Evolutionary conservation across 352 stramenopile genomes (phyloP).

Genomic region (Globisporangium nagaii): DNA sequence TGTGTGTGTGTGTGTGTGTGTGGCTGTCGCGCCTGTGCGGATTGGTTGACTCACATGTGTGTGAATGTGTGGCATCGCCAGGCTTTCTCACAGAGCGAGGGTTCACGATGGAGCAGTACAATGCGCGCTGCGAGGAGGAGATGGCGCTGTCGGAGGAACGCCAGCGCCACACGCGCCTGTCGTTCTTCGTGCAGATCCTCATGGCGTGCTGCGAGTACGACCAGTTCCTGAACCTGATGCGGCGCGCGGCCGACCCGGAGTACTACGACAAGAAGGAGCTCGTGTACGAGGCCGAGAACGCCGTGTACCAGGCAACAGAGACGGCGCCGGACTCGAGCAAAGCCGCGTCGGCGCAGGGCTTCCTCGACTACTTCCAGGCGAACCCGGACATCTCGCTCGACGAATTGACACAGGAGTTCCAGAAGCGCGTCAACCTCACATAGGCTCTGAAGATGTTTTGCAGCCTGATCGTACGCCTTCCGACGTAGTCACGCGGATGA

Average conservation of each 20-base stretch:
- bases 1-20: background rate
- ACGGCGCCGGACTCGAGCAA: constrained; percentile 19
- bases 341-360: constrained; percentile 48
- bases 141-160: constrained; percentile 60
- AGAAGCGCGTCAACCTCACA: constrained; percentile 59
- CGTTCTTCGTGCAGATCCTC: constrained; percentile 81
- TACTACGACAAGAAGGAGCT: constrained; percentile 83
- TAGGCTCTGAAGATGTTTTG: constrained; percentile 9
- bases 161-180: constrained; percentile 68
- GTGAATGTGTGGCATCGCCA: background rate
- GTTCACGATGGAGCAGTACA: constrained; percentile 76
- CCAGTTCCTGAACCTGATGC: constrained; percentile 84
- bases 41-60: background rate
- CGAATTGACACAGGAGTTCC: constrained; percentile 68
- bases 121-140: constrained; percentile 62
- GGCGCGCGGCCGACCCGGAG: constrained; percentile 64
- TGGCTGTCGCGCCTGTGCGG: background rate
- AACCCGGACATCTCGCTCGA: constrained; percentile 66
- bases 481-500: background rate
- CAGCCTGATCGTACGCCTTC: background rate
- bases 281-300: constrained; percentile 52
- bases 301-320: constrained; percentile 49
- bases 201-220: constrained; percentile 77
- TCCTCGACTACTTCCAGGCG: constrained; percentile 66
- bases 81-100: constrained; percentile 47